Evolutionary conservation across 371 early-diverging fungal genomes (phyloP), one percentile per base, ranked within the genome.

Genomic region (Lichtheimia corymbifera): DNA sequence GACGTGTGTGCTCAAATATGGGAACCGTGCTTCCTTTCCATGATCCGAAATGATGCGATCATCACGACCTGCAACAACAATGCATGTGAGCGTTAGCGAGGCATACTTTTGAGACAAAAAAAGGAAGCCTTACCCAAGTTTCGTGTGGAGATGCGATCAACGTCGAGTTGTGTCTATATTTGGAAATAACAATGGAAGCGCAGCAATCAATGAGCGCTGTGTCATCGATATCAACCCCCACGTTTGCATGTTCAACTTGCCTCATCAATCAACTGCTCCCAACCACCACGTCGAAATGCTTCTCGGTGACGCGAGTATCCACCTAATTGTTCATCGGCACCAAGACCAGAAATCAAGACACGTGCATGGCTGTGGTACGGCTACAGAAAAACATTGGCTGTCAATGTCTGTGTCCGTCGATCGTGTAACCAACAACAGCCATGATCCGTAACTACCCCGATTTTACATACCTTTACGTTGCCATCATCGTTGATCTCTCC

Each of bases 291-390:
- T 15, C 85, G 73, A 67, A 83, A 97, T 44, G 89, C 85, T 44
- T 83, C 87, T 25, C 91, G 84, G 65, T 97, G 97, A 7, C 96
- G 84, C 14, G 92, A 88, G 72, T 97, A 97, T 15, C 98, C 97
- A 6, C 91, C 97, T 9, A 97, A 69, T 74, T 92, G 93, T 66
- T 98, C 98, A 65, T 98, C 98, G 0, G 98, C 97, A 24, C 98
- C 98, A n/a, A 98, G 74, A 0, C 98, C 98, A 55, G 92, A 89
- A 2, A 97, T 74, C 28, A 97, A 63, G 1, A 97, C 95, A 25
- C 86, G 81, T 4, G 96, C 89, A 27, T 71, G 77, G 45, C 89
- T 87, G 15, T 70, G 63, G 68, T 89, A 91, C 52, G 54, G 49
- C 53, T 17, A 14, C 55, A 28, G 15, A 43, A 51, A 52, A 35